phyloP scores from a whole-genome alignment of 163 green algal genomes.

The Volvox carteri region DNA sequence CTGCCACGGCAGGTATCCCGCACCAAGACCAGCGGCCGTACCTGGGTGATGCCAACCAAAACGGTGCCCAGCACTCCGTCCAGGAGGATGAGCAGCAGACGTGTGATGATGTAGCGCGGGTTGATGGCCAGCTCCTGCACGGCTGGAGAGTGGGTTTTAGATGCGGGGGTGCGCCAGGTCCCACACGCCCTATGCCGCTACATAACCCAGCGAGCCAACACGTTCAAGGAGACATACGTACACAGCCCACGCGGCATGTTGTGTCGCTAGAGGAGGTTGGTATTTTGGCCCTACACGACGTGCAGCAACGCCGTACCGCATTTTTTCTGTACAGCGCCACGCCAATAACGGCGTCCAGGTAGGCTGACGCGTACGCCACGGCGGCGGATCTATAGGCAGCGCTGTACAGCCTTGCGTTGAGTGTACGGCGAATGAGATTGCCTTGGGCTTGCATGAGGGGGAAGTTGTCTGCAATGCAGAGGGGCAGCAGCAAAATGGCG shows the following conservation, averaged over 20 bases:
- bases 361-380: constrained; percentile 2
- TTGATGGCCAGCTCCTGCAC: constrained; percentile 48
- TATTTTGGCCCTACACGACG: no score
- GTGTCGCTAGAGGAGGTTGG: no score
- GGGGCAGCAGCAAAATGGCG: no score
- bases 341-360: constrained; percentile 33
- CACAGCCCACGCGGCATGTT: no score
- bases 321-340: constrained; percentile 52
- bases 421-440: neutral
- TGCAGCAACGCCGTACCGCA: neutral
- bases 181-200: neutral
- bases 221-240: neutral
- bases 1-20: no score
- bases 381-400: constrained; percentile 25
- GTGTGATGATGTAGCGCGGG: constrained; percentile 41
- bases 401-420: constrained; percentile 38
- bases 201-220: neutral
- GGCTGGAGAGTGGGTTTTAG: neutral
- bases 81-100: constrained; percentile 39
- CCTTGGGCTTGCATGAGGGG: neutral
- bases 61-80: constrained; percentile 18
- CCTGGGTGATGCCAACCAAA: constrained; percentile 14
- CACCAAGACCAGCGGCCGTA: no score
- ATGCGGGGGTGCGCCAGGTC: neutral
- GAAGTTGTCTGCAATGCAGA: neutral